A percentile compares a stretch with the other conserved stretches of the same genome.
These are phyloP conservation scores for Neurospora sp. DNA, from an alignment of 495 filamentous ascomycete species.

Conservation along the genomic window DNA sequence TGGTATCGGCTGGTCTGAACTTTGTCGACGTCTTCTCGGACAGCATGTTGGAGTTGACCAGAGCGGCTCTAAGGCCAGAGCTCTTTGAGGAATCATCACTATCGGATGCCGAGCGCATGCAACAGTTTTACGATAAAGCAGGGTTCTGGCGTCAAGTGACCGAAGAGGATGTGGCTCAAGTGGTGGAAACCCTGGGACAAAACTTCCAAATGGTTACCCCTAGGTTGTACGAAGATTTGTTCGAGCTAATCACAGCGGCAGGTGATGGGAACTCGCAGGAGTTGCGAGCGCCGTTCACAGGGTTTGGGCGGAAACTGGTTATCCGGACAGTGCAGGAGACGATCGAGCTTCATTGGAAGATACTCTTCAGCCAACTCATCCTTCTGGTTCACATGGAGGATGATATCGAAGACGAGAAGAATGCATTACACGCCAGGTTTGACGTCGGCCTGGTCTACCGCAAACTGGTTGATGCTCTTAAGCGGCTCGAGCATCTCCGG, in stretches of 20 bases:
- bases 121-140: conserved; percentile 58
- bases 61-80: conserved; percentile 52
- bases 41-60: conserved; percentile 49
- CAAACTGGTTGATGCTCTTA: conserved; percentile 54
- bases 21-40: conserved; percentile 54
- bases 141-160: conserved; percentile 63
- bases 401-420: conserved; percentile 56
- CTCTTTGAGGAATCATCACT: conserved; percentile 57
- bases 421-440: conserved; percentile 45
- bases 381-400: conserved; percentile 73
- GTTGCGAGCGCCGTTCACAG: conserved; percentile 41
- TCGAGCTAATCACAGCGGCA: conserved; percentile 30
- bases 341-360: conserved; percentile 52
- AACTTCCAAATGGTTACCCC: conserved; percentile 45
- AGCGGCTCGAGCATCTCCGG: conserved; percentile 63
- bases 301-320: conserved; percentile 61
- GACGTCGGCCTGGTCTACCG: conserved; percentile 58
- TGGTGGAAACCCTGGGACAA: conserved; percentile 46
- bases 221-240: conserved; percentile 39
- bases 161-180: conserved; percentile 53
- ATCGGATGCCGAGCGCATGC: conserved; percentile 59
- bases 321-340: conserved; percentile 72
- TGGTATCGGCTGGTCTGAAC: conserved; percentile 50
- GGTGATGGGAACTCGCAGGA: conserved; percentile 29
- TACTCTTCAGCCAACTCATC: conserved; percentile 74